phyloP scores from a whole-genome alignment of 371 early-diverging fungal genomes.

The Apophysomyces elegans region DNA sequence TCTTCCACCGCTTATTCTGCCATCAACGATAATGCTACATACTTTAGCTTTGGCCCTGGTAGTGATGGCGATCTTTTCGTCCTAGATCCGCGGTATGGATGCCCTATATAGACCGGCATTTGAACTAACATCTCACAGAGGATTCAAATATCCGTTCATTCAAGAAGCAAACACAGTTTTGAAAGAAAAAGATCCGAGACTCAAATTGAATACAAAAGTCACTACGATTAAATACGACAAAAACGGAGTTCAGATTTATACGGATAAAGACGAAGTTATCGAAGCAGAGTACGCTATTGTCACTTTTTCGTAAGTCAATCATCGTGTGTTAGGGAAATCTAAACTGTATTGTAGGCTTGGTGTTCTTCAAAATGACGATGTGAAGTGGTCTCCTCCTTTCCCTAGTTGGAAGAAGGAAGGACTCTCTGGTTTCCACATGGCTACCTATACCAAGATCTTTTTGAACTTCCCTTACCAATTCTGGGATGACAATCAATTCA shows the following conservation, averaged over 20 bases:
- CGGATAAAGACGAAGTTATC: constrained; percentile 34
- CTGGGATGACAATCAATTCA: constrained; percentile 52
- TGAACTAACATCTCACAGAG: constrained; percentile 24
- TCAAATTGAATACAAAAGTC: constrained; percentile 36
- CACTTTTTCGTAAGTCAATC: constrained; percentile 44
- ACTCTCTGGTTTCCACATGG: constrained; percentile 52
- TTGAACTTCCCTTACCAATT: constrained; percentile 47
- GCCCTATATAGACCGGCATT: background rate
- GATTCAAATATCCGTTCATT: constrained; percentile 47
- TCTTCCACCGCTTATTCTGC: constrained; percentile 34
- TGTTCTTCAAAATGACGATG: constrained; percentile 45
- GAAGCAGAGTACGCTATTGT: constrained; percentile 53
- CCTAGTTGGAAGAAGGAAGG: constrained; percentile 54
- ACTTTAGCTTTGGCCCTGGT: constrained; percentile 40
- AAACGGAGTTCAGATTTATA: constrained; percentile 37
- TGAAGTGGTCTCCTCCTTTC: constrained; percentile 41
- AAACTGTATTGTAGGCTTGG: constrained; percentile 29
- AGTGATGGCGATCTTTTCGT: constrained; percentile 45
- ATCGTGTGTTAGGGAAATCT: background rate
- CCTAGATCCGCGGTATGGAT: constrained; percentile 41
- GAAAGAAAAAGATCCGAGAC: constrained; percentile 34
- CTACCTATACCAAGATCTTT: constrained; percentile 56
- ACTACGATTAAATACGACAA: constrained; percentile 37
- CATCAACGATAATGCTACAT: constrained; percentile 38
- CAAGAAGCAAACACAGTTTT: constrained; percentile 38